Evolutionary conservation across 495 filamentous ascomycete genomes (phyloP).

Genomic region (Chaetomium fimeti): DNA sequence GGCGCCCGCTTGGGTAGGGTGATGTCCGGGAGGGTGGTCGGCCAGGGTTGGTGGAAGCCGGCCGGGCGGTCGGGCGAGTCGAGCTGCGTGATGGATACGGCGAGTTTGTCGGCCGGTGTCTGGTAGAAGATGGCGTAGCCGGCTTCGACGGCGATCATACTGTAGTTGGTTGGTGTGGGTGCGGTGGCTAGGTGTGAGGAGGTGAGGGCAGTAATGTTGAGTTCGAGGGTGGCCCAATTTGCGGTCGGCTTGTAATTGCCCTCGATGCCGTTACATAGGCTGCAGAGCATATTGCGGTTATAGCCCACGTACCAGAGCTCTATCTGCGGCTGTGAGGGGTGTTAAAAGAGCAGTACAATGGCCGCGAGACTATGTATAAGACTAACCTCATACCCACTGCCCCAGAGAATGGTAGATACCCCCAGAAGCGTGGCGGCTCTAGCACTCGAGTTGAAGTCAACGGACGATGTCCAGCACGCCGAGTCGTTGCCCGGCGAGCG

Average conservation of each 20-base stretch:
- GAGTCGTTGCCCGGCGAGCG: not conserved
- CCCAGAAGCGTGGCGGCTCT: slow-evolving; percentile 4
- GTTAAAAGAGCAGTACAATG: too few relatives aligned
- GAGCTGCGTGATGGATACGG: slow-evolving; percentile 12
- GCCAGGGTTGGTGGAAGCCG: slow-evolving; percentile 22
- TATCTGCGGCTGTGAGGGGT: too few relatives aligned
- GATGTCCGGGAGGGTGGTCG: slow-evolving; percentile 9
- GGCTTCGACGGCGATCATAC: slow-evolving; percentile 13
- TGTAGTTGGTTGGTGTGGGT: slow-evolving; percentile 21
- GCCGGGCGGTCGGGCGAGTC: not conserved
- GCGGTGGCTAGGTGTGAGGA: slow-evolving; percentile 19
- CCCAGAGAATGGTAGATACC: slow-evolving; percentile 20
- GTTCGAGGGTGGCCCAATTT: slow-evolving; percentile 10
- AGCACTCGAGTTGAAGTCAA: not conserved
- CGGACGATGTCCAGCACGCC: slow-evolving; percentile 16
- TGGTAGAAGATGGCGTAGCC: slow-evolving; percentile 30
- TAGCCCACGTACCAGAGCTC: slow-evolving; percentile 21
- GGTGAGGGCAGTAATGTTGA: slow-evolving; percentile 8
- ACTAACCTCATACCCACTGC: not conserved
- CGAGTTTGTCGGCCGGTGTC: not conserved
- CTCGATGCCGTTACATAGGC: too few relatives aligned
- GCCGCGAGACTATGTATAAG: too few relatives aligned
- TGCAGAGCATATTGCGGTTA: too few relatives aligned
- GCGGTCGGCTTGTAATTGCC: not conserved
- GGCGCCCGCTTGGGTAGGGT: slow-evolving; percentile 7